Evolutionary conservation across 1,284 basidiomycete species (phyloP), one percentile per base, ranked within the genome.

Genomic region (Ganoderma leucocontextum): DNA sequence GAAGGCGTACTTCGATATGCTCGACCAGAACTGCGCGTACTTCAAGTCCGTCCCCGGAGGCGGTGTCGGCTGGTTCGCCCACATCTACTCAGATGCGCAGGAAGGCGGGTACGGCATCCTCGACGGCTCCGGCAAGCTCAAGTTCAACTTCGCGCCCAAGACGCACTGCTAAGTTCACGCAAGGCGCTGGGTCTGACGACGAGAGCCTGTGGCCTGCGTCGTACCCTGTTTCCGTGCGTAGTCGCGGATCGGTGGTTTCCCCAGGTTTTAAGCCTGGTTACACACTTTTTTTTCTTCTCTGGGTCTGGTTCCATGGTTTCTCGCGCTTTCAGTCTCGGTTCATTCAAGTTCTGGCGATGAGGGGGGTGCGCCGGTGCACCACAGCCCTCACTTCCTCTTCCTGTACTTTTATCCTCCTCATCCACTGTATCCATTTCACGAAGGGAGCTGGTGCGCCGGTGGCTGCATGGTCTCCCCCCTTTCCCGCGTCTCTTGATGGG

Each of bases 51-150:
- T 86, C 35, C 78, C 82, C 10, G 84, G 84, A 8, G 90, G 91
- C 22, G 90, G 91, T 33, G 80, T 93, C 33, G 93, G 92, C 10
- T 94, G 92, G 92, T 94, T 94, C 75, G 89, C 89, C 57, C 92
- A 93, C 75, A 89, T 93, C 62, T 93, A 91, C 75, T 87, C 87
- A 2, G 91, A 93, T 74, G 71, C 78, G 67, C 83, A 87, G 77
- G 89, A 91, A 73, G 87, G 87, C 36, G 90, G 91, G 22, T 92
- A 91, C 73, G 91, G 90, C 4, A 86, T 91, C 62, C 89, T 89
- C 74, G 79, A 84, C 59, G 70, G 59, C 1, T 75, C 80, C 52
- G 85, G 87, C 33, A 73, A 76, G 22, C 72, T 82, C 71, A 91
- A 91, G 78, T 90, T 91, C 73, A 76, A 81, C 15, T 91, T 91